Base-by-base conservation (phyloP, 345 rosid genomes). In the Pugionium cornutum region DNA sequence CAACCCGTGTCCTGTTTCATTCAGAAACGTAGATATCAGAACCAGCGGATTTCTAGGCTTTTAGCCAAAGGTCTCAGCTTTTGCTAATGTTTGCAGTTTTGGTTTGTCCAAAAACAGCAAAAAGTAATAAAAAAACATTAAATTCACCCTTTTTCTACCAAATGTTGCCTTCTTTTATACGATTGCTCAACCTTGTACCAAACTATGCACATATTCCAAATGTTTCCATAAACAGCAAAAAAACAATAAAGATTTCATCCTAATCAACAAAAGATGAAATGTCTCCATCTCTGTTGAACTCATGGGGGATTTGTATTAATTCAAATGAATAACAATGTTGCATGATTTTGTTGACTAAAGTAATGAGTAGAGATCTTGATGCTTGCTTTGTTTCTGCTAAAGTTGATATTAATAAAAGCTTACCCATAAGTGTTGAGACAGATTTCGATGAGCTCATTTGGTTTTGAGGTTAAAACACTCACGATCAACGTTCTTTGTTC, bases 391-490 rank as follows among this genome's bases (percentile, higher is more conserved):
- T 30, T 33, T 32, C 53, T 32, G 32, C 11, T 26, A 61, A 60
- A 45, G n/a, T n/a, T 37, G 30, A 43, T 29, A 31, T 39, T 40
- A 59, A 36, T 30, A 2, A 42, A 58, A 34, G 67, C 42, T 57
- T 76, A 85, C 90, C 90, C 90, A 62, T 81, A 82, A 51, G 81
- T 78, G 76, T 83, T 80, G 33, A 83, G 76, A 42, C 81, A 81
- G 55, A 78, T 67, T 62, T 75, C 65, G 68, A 79, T 66, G 9
- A 85, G 84, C 53, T 78, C 79, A 28, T 61, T 62, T 6, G 83
- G 77, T 43, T 63, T 68, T 48, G 75, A 56, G 2, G 87, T 81
- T 18, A 80, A 57, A 37, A 71, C 64, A 6, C 67, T 70, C 58
- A 85, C 67, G 29, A 85, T 60, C 67, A 62, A 67, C 37, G 72